Evolutionary conservation across 2,329 filamentous ascomycete genomes (phyloP).

Genomic region (Pseudogymnoascus sp.): DNA sequence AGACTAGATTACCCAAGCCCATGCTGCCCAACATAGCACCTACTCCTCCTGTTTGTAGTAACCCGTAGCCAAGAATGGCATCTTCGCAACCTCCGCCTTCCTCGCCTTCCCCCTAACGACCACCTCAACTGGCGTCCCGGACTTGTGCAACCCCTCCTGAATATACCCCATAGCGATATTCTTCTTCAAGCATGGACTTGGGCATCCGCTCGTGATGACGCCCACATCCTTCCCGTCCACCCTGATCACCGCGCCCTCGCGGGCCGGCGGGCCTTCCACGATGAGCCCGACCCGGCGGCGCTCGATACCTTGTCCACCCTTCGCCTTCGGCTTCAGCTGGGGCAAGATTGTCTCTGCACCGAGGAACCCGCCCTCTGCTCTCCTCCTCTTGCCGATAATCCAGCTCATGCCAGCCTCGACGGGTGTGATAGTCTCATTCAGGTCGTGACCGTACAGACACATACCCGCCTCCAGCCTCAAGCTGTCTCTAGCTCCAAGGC

Average conservation of each 20-base stretch:
- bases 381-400: constrained; percentile 76
- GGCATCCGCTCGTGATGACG: constrained; percentile 78
- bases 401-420: constrained; percentile 61
- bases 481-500: constrained; percentile 83
- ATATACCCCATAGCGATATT: constrained; percentile 93
- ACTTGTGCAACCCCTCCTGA: constrained; percentile 58
- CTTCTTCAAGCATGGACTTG: constrained; percentile 73
- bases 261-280: constrained; percentile 76
- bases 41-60: constrained; percentile 38
- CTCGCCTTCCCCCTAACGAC: constrained; percentile 57
- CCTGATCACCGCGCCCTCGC: constrained; percentile 78
- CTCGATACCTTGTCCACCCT: constrained; percentile 60
- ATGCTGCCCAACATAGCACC: constrained; percentile 1
- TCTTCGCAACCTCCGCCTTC: constrained; percentile 57
- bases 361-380: constrained; percentile 64
- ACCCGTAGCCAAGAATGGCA: constrained; percentile 62
- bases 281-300: constrained; percentile 73
- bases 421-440: constrained; percentile 69
- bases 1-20: neutral
- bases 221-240: constrained; percentile 60
- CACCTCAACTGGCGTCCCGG: constrained; percentile 57
- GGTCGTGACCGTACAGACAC: constrained; percentile 99
- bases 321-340: constrained; percentile 65
- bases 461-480: constrained; percentile 92
- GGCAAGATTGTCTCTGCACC: constrained; percentile 68